Evolutionary conservation across 805 yeast genomes (phyloP).

Genomic region (Lipomyces oligophaga): DNA sequence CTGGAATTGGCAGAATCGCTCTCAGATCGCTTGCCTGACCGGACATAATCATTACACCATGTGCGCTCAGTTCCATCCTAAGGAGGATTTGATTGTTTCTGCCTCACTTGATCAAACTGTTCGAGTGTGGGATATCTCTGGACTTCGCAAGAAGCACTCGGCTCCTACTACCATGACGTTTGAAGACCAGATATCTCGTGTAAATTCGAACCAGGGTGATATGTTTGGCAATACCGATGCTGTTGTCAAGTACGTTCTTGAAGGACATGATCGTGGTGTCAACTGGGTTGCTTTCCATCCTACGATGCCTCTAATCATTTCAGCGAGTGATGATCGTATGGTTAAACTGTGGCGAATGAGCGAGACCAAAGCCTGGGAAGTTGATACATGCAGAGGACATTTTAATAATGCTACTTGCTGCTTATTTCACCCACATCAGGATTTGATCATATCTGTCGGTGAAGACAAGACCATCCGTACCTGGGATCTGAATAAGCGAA

Average conservation of each 20-base stretch:
- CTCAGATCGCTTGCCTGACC: conserved; percentile 92
- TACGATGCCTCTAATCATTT: conserved; percentile 85
- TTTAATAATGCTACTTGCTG: conserved; percentile 88
- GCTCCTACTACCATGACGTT: conserved; percentile 51
- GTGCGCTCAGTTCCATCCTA: conserved; percentile 97
- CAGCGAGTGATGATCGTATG: conserved; percentile 94
- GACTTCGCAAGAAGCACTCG: conserved; percentile 89
- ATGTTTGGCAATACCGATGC: conserved; percentile 93
- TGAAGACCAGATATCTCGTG: conserved; percentile 47
- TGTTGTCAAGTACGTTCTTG: conserved; percentile 88
- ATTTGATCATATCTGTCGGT: conserved; percentile 84
- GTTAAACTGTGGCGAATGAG: conserved; percentile 97
- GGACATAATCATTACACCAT: conserved; percentile 98
- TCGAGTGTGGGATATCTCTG: conserved; percentile 97
- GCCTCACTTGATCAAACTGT: conserved; percentile 98
- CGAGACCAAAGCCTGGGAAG: conserved; percentile 98
- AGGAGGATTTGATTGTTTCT: conserved; percentile 89
- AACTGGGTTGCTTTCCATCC: conserved; percentile 99
- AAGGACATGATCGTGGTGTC: conserved; percentile 98
- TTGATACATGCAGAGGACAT: conserved; percentile 97
- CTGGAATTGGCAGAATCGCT: conserved; percentile 99
- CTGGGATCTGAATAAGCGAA: conserved; percentile 93
- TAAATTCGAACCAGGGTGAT: conserved; percentile 53
- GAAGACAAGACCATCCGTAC: conserved; percentile 95
- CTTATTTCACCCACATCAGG: conserved; percentile 89